Evolutionary conservation across 371 early-diverging fungal genomes (phyloP).

Genomic region (Mortierella sp.): DNA sequence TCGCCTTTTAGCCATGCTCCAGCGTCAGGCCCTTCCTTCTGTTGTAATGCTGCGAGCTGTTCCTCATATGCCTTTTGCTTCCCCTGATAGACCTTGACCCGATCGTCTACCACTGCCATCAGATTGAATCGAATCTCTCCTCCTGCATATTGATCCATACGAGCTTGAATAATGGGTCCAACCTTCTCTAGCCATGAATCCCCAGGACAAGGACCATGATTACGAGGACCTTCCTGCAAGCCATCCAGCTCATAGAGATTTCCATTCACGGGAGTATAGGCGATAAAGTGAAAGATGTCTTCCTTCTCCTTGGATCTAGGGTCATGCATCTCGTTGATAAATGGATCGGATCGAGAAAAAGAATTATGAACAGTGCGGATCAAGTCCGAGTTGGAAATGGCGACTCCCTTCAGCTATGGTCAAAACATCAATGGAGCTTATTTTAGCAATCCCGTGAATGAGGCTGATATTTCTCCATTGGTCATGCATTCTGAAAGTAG

Average conservation of each 20-base stretch:
- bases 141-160: slow-evolving; percentile 72
- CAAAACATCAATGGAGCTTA: not conserved
- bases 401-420: slow-evolving; percentile 81
- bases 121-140: slow-evolving; percentile 89
- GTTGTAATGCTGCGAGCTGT: slow-evolving; percentile 29
- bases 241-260: slow-evolving; percentile 92
- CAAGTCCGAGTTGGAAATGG: slow-evolving; percentile 84
- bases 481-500: not conserved
- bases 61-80: slow-evolving; percentile 64
- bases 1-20: slow-evolving; percentile 41
- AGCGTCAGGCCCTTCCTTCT: slow-evolving; percentile 54
- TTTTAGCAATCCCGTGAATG: not conserved
- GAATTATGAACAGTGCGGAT: slow-evolving; percentile 89
- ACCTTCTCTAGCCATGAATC: slow-evolving; percentile 80
- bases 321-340: slow-evolving; percentile 76
- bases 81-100: slow-evolving; percentile 66
- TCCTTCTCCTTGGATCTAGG: slow-evolving; percentile 74
- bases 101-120: slow-evolving; percentile 85
- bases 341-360: slow-evolving; percentile 83
- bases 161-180: slow-evolving; percentile 75
- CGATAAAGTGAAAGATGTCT: slow-evolving; percentile 91
- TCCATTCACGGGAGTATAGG: slow-evolving; percentile 86
- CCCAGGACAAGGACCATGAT: slow-evolving; percentile 73
- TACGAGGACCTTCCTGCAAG: slow-evolving; percentile 77
- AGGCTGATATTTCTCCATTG: too few relatives aligned